phyloP scores from a whole-genome alignment of 164 flowering plant species.

The Houttuynia cordata region DNA sequence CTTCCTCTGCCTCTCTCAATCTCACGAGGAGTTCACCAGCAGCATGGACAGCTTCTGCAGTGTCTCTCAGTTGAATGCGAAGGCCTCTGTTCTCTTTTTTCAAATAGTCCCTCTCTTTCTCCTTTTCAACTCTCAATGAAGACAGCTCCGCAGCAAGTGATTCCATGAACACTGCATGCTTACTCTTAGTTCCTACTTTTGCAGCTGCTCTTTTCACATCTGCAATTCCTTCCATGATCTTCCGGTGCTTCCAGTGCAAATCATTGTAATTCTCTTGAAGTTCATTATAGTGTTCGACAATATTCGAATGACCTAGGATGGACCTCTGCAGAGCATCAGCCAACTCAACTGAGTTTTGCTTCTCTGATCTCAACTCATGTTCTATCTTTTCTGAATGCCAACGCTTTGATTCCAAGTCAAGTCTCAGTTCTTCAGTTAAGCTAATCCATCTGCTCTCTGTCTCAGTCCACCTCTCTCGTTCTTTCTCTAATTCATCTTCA shows the following conservation, averaged over 20 bases:
- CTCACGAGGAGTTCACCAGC: slow-evolving; percentile 94
- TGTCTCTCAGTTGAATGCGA: slow-evolving; percentile 74
- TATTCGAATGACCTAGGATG: slow-evolving; percentile 69
- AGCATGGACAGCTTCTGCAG: slow-evolving; percentile 98
- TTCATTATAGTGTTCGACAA: slow-evolving; percentile 86
- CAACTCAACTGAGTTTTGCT: slow-evolving; percentile 65
- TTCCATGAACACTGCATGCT: slow-evolving; percentile 54
- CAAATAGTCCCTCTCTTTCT: slow-evolving; percentile 62
- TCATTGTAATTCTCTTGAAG: slow-evolving; percentile 79
- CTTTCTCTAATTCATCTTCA: slow-evolving; percentile 60
- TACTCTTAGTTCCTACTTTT: slow-evolving; percentile 66
- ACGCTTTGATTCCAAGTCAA: slow-evolving; percentile 63
- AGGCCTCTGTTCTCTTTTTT: slow-evolving; percentile 79
- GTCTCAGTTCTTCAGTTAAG: slow-evolving; percentile 80
- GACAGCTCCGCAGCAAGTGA: slow-evolving; percentile 86
- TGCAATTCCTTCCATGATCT: slow-evolving; percentile 68
- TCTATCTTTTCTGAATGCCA: slow-evolving; percentile 61
- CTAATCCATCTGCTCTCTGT: slow-evolving; percentile 98
- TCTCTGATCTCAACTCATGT: slow-evolving; percentile 59
- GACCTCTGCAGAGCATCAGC: slow-evolving; percentile 80
- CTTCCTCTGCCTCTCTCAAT: slow-evolving; percentile 81
- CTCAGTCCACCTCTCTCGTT: slow-evolving; percentile 85
- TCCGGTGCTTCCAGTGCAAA: slow-evolving; percentile 49
- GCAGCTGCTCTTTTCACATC: slow-evolving; percentile 85
- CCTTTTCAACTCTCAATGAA: slow-evolving; percentile 64